Evolutionary conservation across 805 yeast species (phyloP).

Genomic region (Ogataea dorogensis): DNA sequence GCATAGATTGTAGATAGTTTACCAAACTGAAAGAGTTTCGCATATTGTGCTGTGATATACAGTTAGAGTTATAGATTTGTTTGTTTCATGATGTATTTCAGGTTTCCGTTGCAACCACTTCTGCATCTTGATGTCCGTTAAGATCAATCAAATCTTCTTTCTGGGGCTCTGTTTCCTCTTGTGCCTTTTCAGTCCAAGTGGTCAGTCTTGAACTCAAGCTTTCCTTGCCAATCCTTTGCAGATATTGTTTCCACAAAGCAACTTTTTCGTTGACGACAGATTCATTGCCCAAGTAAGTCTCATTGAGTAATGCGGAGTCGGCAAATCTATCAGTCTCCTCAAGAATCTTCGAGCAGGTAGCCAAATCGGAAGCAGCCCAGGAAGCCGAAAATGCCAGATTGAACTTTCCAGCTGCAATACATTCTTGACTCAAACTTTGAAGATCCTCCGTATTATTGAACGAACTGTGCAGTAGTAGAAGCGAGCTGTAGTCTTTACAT

Average conservation of each 20-base stretch:
- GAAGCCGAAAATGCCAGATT: conserved; percentile 89
- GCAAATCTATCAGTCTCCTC: conserved; percentile 65
- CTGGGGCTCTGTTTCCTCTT: conserved; percentile 43
- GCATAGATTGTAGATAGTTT: too few species aligned
- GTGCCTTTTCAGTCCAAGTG: conserved; percentile 13
- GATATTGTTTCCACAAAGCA: conserved; percentile 63
- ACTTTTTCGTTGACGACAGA: conserved; percentile 46
- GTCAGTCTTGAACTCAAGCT: conserved; percentile 62
- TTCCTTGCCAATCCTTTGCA: conserved; percentile 50
- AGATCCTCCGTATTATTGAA: conserved; percentile 67
- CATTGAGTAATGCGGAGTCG: conserved; percentile 82
- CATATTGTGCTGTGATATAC: conserved; percentile 1
- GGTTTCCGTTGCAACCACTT: conserved; percentile 18
- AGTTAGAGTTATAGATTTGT: not conserved
- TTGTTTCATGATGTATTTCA: not conserved
- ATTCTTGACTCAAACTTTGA: conserved; percentile 58
- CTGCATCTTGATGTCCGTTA: conserved; percentile 18
- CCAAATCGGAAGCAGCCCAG: conserved; percentile 79
- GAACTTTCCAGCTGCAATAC: conserved; percentile 73
- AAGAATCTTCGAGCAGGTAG: conserved; percentile 62
- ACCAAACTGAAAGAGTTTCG: too few species aligned
- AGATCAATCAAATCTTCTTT: conserved; percentile 34
- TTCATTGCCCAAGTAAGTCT: conserved; percentile 58
- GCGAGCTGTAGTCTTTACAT: conserved; percentile 79
- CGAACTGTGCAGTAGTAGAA: conserved; percentile 79